phyloP scores from a whole-genome alignment of 2,329 filamentous ascomycete species.

The Neodidymelliopsis sp. region DNA sequence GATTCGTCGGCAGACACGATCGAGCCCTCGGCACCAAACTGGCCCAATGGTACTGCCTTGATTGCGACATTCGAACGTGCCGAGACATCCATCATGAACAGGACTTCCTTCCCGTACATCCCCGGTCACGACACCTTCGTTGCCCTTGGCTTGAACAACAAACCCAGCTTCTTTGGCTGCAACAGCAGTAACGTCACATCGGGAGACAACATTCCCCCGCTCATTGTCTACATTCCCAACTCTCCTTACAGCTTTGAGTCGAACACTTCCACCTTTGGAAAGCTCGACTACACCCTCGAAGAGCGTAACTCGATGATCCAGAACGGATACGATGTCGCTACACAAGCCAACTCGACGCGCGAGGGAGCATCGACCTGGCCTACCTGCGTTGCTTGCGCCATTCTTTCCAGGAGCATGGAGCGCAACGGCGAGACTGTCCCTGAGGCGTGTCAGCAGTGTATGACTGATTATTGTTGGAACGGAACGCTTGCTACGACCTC shows the following conservation, averaged over 20 bases:
- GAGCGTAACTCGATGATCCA: constrained; percentile 81
- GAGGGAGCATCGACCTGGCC: constrained; percentile 72
- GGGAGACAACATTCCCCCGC: constrained; percentile 60
- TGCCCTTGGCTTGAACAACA: constrained; percentile 76
- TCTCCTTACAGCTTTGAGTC: constrained; percentile 77
- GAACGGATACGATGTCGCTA: constrained; percentile 86
- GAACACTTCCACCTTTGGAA: constrained; percentile 79
- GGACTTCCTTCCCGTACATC: constrained; percentile 74
- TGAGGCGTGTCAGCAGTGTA: constrained; percentile 76
- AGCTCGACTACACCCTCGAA: constrained; percentile 66
- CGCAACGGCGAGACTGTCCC: constrained; percentile 75
- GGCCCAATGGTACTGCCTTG: constrained; percentile 80
- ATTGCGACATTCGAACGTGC: constrained; percentile 77
- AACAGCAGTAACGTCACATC: constrained; percentile 68
- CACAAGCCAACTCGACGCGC: constrained; percentile 79
- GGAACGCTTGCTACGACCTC: constrained; percentile 64
- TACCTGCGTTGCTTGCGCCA: constrained; percentile 85
- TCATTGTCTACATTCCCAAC: constrained; percentile 90
- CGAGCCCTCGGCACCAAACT: constrained; percentile 57
- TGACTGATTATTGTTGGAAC: constrained; percentile 89
- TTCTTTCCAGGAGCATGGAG: constrained; percentile 77
- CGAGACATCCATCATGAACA: constrained; percentile 66
- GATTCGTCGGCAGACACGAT: constrained; percentile 78
- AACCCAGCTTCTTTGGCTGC: constrained; percentile 84
- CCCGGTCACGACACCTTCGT: constrained; percentile 80